Evolutionary conservation across 2,329 filamentous ascomycete genomes (phyloP), one percentile per base, ranked within the genome.

Genomic region (Clarireedia sp.): DNA sequence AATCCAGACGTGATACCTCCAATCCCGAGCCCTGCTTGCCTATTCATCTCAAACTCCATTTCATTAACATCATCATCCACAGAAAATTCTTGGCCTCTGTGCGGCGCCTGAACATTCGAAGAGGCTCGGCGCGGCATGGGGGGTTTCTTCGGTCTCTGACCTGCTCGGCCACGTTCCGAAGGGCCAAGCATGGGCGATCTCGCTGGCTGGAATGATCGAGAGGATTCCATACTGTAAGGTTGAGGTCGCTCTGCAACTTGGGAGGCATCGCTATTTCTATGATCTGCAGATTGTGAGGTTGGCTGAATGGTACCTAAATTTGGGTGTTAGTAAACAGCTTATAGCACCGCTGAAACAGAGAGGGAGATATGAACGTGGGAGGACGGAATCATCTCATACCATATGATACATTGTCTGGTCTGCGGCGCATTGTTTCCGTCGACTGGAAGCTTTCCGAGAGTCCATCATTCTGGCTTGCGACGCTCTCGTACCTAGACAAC

Each of bases 11-110:
- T 17, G 67, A 76, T 54, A 41, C 45, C 45, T 8, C 45, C 51
- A 62, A 73, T 46, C 66, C 69, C 49, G 66, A 61, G 67, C 53
- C 71, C 70, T 46, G 66, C 62, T 61, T 74, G 74, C 62, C 78
- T 74, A 57, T 70, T 74, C 45, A 72, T 72, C 65, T 90, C 87
- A 59, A 82, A 81, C 66, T 89, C 85, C 19, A 96, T 83, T 70
- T 96, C 92, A 61, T 83, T 79, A 23, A 84, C 76, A 66, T 90
- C 90, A 69, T 97, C 92, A 68, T 97, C 91, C 48, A 89, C 89
- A 0, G 91, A 96, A 72, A 95, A 97, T 58, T 92, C 78, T 59
- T 88, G 87, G 29, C 91, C 89, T 53, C 89, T 86, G 68, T 92
- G 83, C 2, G 90, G 90, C 41, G 83, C 83, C 65, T 82, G 78